phyloP scores from a whole-genome alignment of 768 basidiomycete genomes.

The Austroboletus eburneus region DNA sequence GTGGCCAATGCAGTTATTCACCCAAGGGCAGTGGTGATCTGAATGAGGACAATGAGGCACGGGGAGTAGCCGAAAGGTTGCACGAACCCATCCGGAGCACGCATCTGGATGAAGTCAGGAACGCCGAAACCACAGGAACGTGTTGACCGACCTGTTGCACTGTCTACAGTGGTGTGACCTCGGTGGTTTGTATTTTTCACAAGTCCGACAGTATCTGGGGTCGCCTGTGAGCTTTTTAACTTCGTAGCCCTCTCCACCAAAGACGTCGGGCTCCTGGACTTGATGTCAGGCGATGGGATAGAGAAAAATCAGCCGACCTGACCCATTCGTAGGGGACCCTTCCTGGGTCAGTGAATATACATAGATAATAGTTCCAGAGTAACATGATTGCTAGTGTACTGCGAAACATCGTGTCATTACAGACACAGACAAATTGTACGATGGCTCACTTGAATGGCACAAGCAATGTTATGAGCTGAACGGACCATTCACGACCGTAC shows the following conservation, averaged over 20 bases:
- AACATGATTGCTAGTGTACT: constrained; percentile 76
- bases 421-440: constrained; percentile 1
- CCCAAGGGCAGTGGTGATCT: constrained; percentile 94
- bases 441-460: constrained; percentile 82
- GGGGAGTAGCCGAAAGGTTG: not conserved
- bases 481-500: constrained; percentile 73
- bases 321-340: constrained; percentile 78
- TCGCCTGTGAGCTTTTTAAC: constrained; percentile 84
- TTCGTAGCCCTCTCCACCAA: constrained; percentile 68
- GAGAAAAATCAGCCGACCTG: constrained; percentile 16
- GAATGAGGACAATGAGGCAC: constrained; percentile 6
- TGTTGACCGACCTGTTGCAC: constrained; percentile 65
- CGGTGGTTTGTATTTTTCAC: constrained; percentile 81
- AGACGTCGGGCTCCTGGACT: constrained; percentile 62
- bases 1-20: constrained; percentile 93
- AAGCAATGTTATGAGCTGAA: constrained; percentile 73
- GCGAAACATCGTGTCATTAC: constrained; percentile 5
- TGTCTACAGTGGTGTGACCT: constrained; percentile 89
- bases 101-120: constrained; percentile 45
- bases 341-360: constrained; percentile 82
- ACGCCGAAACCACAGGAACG: not conserved
- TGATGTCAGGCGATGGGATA: constrained; percentile 6
- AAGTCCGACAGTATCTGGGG: constrained; percentile 84
- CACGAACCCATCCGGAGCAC: constrained; percentile 83
- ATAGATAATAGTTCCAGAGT: constrained; percentile 85